Evolutionary conservation across 768 basidiomycete genomes (phyloP).

Genomic region (Butyriboletus loyo): DNA sequence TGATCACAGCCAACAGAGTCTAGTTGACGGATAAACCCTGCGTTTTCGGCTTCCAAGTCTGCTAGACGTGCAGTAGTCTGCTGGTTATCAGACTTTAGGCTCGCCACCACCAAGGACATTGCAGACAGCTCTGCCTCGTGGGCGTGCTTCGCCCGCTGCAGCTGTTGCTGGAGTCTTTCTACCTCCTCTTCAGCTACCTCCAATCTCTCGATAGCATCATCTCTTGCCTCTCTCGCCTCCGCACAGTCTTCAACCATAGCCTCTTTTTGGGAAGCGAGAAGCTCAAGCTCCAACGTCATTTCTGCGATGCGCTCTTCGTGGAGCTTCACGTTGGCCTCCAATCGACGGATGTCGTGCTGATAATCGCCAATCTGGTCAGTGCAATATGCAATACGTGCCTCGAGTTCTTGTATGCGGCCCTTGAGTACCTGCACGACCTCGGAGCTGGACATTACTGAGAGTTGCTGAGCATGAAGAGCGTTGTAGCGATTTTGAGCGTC

Average conservation of each 20-base stretch:
- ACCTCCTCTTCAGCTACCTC: slow-evolving; percentile 65
- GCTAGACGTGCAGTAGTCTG: slow-evolving; percentile 16
- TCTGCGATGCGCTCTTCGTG: slow-evolving; percentile 74
- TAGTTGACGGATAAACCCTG: slow-evolving; percentile 12
- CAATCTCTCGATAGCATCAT: slow-evolving; percentile 52
- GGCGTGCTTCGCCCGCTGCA: slow-evolving; percentile 18
- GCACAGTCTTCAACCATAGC: slow-evolving; percentile 86
- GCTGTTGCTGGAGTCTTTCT: slow-evolving; percentile 41
- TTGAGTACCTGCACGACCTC: slow-evolving; percentile 55
- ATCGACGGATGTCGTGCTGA: slow-evolving; percentile 72
- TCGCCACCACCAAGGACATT: slow-evolving; percentile 38
- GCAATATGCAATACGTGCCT: slow-evolving; percentile 58
- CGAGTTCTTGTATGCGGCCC: slow-evolving; percentile 66
- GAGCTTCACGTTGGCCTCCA: slow-evolving; percentile 71
- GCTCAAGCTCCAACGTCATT: slow-evolving; percentile 68
- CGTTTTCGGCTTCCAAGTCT: slow-evolving; percentile 15
- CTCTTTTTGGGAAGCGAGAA: slow-evolving; percentile 61
- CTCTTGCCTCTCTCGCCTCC: slow-evolving; percentile 69
- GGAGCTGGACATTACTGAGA: slow-evolving; percentile 57
- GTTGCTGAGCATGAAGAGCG: slow-evolving; percentile 61
- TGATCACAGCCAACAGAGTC: slow-evolving; percentile 9
- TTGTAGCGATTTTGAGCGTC: slow-evolving; percentile 61
- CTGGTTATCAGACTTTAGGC: slow-evolving; percentile 35
- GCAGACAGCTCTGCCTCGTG: slow-evolving; percentile 36
- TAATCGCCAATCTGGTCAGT: slow-evolving; percentile 76